phyloP scores from a whole-genome alignment of 1,139 yeast species.

The Blastobotrys petasosporus region DNA sequence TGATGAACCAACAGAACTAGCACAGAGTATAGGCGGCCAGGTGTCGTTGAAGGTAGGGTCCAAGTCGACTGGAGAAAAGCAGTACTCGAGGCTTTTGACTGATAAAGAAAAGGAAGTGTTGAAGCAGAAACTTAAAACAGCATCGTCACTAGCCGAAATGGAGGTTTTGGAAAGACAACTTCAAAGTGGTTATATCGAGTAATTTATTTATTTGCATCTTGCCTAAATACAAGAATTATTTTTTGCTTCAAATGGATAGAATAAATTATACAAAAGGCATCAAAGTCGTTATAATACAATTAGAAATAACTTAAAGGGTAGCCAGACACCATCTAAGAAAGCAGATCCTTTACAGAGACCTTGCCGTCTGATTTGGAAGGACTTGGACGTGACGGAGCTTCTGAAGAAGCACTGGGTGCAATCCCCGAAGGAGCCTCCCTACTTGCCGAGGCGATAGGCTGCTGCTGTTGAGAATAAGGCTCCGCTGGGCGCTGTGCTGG shows the following conservation, averaged over 20 bases:
- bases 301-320: background rate
- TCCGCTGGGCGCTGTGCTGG: background rate
- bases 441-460: too few relatives aligned
- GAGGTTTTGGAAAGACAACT: constrained; percentile 58
- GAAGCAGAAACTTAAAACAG: constrained; percentile 49
- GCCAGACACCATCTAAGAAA: background rate
- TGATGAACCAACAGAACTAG: constrained; percentile 32
- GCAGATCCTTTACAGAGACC: too few relatives aligned
- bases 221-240: background rate
- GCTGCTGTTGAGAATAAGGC: too few relatives aligned
- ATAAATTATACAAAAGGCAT: background rate
- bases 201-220: background rate
- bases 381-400: background rate
- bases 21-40: constrained; percentile 26
- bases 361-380: background rate
- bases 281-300: background rate
- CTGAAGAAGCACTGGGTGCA: background rate
- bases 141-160: constrained; percentile 68
- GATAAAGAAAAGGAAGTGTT: constrained; percentile 49
- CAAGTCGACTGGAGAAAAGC: constrained; percentile 22
- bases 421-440: background rate
- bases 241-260: background rate
- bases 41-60: constrained; percentile 22
- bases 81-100: constrained; percentile 42
- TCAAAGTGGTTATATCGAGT: constrained; percentile 31